A percentile compares a stretch with the other conserved stretches of the same genome.
phyloP scores from a whole-genome alignment of 192 early-diverging fungal genomes.

The Linnemannia exigua region DNA sequence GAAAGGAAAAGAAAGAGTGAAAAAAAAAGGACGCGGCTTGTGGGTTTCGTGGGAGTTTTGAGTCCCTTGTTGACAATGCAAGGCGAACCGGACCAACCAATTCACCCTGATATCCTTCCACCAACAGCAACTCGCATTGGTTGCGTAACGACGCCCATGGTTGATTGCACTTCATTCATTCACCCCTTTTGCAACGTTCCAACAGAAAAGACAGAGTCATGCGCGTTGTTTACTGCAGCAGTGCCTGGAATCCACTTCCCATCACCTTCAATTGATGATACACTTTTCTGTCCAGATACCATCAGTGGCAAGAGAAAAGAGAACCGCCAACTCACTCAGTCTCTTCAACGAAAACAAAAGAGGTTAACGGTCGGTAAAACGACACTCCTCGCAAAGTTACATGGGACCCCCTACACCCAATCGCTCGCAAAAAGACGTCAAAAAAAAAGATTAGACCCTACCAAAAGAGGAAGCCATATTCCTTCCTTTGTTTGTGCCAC shows the following conservation, averaged over 20 bases:
- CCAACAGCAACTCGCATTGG: neutral
- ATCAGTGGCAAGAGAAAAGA: too few species aligned
- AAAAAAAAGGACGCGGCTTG: neutral
- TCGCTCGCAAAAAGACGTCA: neutral
- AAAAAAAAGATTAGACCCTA: conserved; percentile 1
- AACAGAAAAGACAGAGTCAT: too few species aligned
- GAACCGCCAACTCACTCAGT: too few species aligned
- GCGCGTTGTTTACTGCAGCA: too few species aligned
- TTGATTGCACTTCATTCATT: too few species aligned
- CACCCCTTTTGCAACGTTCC: too few species aligned
- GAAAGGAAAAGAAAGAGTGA: neutral
- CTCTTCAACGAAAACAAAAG: neutral
- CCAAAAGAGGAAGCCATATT: conserved; percentile 30
- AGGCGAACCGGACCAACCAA: neutral
- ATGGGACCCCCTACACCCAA: too few species aligned
- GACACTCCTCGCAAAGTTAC: neutral
- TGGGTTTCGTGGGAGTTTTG: conserved; percentile 12
- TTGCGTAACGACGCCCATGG: too few species aligned
- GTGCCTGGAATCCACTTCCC: too few species aligned
- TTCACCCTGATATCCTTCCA: too few species aligned
- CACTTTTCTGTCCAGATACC: too few species aligned
- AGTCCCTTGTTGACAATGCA: neutral
- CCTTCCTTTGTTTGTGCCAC: neutral
- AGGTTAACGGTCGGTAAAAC: neutral
- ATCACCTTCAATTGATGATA: too few species aligned